Conservation (phyloP, 2,329 filamentous ascomycete species). For the Rhytidhysteron rufulum region DNA sequence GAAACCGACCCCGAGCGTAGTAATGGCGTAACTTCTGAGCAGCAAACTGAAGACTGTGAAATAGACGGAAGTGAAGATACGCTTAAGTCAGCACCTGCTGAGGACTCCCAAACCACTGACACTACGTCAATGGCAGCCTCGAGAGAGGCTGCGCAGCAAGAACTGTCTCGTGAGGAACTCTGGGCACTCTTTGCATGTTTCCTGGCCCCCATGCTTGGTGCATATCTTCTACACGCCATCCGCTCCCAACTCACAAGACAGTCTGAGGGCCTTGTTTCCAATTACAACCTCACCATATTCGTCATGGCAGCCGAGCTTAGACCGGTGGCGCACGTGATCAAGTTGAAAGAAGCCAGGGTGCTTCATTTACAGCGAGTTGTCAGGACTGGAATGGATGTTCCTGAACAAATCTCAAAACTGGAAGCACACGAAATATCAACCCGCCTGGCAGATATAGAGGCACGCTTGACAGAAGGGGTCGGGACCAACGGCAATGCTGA, state of each 20-base stretch:
- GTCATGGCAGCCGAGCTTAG: constrained; percentile 81
- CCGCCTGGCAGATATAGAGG: constrained; percentile 68
- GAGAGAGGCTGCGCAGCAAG: constrained; percentile 46
- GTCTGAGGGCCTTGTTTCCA: constrained; percentile 81
- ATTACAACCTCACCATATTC: constrained; percentile 91
- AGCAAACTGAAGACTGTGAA: constrained; percentile 15
- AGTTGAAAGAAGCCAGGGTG: constrained; percentile 73
- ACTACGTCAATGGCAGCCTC: constrained; percentile 10
- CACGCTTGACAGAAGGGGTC: constrained; percentile 45
- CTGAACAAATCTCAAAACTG: constrained; percentile 11
- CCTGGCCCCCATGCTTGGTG: constrained; percentile 70
- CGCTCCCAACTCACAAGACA: constrained; percentile 76
- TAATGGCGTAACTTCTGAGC: constrained; percentile 24
- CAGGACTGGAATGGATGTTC: constrained; percentile 19
- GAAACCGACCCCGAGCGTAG: constrained; percentile 15
- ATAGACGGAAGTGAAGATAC: constrained; percentile 2
- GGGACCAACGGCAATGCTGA: constrained; percentile 36
- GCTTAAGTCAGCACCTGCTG: constrained; percentile 5
- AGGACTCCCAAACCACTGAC: constrained; percentile 9
- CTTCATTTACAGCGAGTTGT: constrained; percentile 77
- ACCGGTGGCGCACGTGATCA: constrained; percentile 76
- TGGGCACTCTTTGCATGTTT: constrained; percentile 76
- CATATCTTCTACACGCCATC: constrained; percentile 78
- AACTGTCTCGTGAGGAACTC: constrained; percentile 72
- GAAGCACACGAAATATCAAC: constrained; percentile 46